Evolutionary conservation across 306 rosid genomes (phyloP), one percentile per base, ranked within the genome.

Genomic region (Pyrus betulifolia): DNA sequence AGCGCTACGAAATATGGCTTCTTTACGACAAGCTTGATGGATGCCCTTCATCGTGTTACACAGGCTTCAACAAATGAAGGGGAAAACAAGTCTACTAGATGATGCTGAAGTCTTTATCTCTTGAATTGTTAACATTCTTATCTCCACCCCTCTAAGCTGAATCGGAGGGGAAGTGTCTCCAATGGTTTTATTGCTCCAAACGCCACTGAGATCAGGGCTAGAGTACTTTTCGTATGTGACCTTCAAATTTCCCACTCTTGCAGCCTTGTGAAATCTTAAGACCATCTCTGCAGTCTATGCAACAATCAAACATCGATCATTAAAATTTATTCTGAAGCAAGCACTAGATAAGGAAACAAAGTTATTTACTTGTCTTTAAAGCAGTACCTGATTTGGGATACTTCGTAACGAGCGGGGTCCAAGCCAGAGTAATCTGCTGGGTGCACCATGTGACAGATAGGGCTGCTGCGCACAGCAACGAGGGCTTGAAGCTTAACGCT

Each of bases 391-490:
- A 91, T 70, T 68, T 90, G 89, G 35, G 92, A 84, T 74, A 79
- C 87, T 25, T 88, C 87, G 42, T 89, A 91, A 71, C 84, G 91
- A 4, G 96, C 3, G 90, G 91, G 17, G 91, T 89, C 98, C 98
- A 94, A 72, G 88, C 65, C 64, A 94, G 95, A 80, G 76, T 75
- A 55, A 90, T 84, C 80, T 81, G 80, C 76, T 92, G 73, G 67
- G 96, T 90, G 74, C 91, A 88, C 38, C 97, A 89, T 62, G 97
- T 96, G 80, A 90, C 87, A 83, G 85, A 92, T 76, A 95, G 79
- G 28, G 97, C 97, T 54, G 98, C 93, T 74, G 98, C 98, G 83
- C 93, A 90, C 23, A 95, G 78, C 87, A 95, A 63, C 3, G 97
- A 95, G 25, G 98, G 82, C 85, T 87, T 90, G 85, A 90, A 92